phyloP scores from a whole-genome alignment of 2,329 filamentous ascomycete species.

The Calonectria leucothoes region DNA sequence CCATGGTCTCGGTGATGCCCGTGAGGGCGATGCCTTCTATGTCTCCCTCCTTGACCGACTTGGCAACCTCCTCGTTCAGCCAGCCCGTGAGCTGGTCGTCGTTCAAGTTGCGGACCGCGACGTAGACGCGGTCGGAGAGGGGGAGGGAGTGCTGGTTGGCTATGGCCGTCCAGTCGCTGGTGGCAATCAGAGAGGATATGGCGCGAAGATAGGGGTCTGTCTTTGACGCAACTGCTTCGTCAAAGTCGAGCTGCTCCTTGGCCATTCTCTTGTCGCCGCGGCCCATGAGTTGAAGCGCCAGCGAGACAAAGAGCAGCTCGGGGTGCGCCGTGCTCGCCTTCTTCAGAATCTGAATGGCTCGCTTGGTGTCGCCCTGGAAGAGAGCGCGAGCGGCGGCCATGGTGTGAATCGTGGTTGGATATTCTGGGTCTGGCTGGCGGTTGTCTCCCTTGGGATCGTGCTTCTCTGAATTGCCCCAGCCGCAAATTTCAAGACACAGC shows the following conservation, averaged over 20 bases:
- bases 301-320: conserved; percentile 75
- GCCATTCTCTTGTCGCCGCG: conserved; percentile 57
- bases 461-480: conserved; percentile 72
- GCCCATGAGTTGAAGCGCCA: conserved; percentile 73
- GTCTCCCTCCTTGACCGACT: conserved; percentile 74
- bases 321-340: conserved; percentile 71
- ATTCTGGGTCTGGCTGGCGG: conserved; percentile 56
- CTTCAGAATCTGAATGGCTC: conserved; percentile 78
- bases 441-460: conserved; percentile 58
- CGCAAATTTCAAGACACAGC: conserved; percentile 79
- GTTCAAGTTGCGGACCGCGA: conserved; percentile 75
- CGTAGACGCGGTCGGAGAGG: conserved; percentile 78
- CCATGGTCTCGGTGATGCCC: conserved; percentile 77
- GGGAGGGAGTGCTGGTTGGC: conserved; percentile 79
- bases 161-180: conserved; percentile 80
- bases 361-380: conserved; percentile 76
- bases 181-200: conserved; percentile 81
- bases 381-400: conserved; percentile 82
- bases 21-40: conserved; percentile 83
- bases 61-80: conserved; percentile 73
- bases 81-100: conserved; percentile 74
- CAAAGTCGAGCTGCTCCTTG: conserved; percentile 67
- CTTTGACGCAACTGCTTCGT: conserved; percentile 69
- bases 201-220: conserved; percentile 84
- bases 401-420: conserved; percentile 70